phyloP scores from a whole-genome alignment of 1,139 yeast species.

The Kurtzmaniella quercitrusa region DNA sequence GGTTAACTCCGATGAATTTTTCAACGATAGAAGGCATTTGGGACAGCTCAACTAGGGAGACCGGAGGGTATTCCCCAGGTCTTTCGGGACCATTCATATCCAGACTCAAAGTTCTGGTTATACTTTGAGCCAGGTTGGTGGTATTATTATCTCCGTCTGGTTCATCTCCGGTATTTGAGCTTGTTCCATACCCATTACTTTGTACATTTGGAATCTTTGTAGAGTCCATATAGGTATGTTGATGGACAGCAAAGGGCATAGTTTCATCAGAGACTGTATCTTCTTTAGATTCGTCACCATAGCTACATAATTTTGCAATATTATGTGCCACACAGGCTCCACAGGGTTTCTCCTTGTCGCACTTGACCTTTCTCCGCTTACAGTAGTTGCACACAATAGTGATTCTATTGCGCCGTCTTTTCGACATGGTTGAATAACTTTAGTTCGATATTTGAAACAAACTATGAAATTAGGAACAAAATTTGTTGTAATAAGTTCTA shows the following conservation, averaged over 20 bases:
- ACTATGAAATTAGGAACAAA: too few relatives aligned
- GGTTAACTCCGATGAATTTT: constrained; percentile 5
- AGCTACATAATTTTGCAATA: constrained; percentile 24
- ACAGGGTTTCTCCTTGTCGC: constrained; percentile 29
- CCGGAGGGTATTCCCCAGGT: too few relatives aligned
- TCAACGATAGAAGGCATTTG: neutral
- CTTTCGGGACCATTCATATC: too few relatives aligned
- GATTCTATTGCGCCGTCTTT: constrained; percentile 23
- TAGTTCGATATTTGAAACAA: too few relatives aligned
- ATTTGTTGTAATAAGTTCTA: too few relatives aligned
- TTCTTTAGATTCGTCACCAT: constrained; percentile 12
- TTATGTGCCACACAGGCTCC: constrained; percentile 26
- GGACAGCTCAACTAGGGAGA: too few relatives aligned
- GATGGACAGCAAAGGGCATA: neutral
- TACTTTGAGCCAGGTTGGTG: too few relatives aligned
- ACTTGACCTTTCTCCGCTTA: constrained; percentile 36
- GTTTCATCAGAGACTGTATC: neutral
- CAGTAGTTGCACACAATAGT: constrained; percentile 37
- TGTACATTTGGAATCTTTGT: neutral
- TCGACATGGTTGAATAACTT: neutral
- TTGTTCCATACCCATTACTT: neutral
- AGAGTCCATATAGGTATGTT: neutral
- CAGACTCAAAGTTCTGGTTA: too few relatives aligned
- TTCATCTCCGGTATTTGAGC: too few relatives aligned
- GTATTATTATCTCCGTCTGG: too few relatives aligned